These are phyloP conservation scores for Vitis hybrid DNA, from an alignment of 177 flowering plant species.

Conservation along the genomic window DNA sequence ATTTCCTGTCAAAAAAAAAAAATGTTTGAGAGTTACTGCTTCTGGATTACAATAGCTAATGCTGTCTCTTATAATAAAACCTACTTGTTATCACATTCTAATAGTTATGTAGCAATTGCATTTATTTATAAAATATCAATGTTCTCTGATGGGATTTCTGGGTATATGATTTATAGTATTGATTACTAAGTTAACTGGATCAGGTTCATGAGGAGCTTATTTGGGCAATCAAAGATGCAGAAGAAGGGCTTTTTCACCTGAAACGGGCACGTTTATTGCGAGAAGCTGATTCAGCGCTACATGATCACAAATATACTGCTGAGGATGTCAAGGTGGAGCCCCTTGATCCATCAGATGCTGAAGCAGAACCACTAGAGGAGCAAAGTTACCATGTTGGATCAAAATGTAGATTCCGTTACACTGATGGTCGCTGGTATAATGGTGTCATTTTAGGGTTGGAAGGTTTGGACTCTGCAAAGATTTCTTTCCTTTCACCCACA, in stretches of 20 bases:
- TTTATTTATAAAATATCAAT: too few relatives aligned
- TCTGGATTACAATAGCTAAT: too few relatives aligned
- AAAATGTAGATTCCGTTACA: constrained; percentile 86
- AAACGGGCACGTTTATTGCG: constrained; percentile 74
- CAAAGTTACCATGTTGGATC: constrained; percentile 59
- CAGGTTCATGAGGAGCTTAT: constrained; percentile 90
- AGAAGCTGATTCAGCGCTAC: constrained; percentile 53
- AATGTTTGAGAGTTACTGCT: too few relatives aligned
- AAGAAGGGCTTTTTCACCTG: constrained; percentile 81
- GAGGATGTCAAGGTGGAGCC: constrained; percentile 55
- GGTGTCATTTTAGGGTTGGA: constrained; percentile 64
- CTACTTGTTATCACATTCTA: too few relatives aligned
- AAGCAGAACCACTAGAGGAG: constrained; percentile 56
- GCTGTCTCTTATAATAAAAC: too few relatives aligned
- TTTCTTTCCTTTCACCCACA: constrained; percentile 87
- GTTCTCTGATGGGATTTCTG: too few relatives aligned
- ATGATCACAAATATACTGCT: constrained; percentile 10
- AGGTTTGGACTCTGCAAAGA: constrained; percentile 52
- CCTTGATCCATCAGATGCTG: constrained; percentile 40
- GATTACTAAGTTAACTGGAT: constrained; percentile 5
- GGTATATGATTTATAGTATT: too few relatives aligned
- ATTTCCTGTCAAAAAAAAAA: too few relatives aligned
- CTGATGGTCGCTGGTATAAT: constrained; percentile 91
- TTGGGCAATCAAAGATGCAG: constrained; percentile 73
- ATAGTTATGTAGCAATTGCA: too few relatives aligned